Evolutionary conservation across 1,284 basidiomycete species (phyloP).

Genomic region (Microbotryum intermedium): DNA sequence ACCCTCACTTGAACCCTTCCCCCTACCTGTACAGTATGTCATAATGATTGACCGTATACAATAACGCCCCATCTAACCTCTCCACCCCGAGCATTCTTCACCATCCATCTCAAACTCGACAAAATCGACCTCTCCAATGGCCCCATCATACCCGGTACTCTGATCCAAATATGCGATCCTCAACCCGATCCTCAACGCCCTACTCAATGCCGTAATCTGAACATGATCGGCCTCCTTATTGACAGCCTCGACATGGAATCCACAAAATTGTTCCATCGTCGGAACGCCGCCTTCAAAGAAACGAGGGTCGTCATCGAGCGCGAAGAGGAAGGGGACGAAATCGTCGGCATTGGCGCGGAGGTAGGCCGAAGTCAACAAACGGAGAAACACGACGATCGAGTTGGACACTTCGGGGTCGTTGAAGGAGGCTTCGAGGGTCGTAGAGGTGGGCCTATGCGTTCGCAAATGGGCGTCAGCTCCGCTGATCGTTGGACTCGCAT

Average conservation of each 20-base stretch:
- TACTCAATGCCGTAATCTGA: conserved; percentile 68
- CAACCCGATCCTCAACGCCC: conserved; percentile 59
- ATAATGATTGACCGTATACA: conserved; percentile 6
- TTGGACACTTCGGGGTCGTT: conserved; percentile 44
- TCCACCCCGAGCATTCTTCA: conserved; percentile 21
- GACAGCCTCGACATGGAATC: conserved; percentile 56
- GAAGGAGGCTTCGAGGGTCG: conserved; percentile 49
- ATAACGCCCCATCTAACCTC: conserved; percentile 18
- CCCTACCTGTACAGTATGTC: too few species aligned
- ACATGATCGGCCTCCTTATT: conserved; percentile 56
- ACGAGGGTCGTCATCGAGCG: conserved; percentile 44
- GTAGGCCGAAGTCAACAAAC: conserved; percentile 70
- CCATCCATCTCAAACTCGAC: conserved; percentile 53
- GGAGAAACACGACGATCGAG: conserved; percentile 57
- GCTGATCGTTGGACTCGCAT: too few species aligned
- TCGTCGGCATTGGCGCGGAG: conserved; percentile 57
- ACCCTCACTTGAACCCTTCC: too few species aligned
- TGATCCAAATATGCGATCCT: conserved; percentile 69
- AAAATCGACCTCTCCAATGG: conserved; percentile 51
- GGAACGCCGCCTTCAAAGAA: conserved; percentile 40
- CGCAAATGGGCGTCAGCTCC: too few species aligned
- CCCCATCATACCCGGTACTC: conserved; percentile 42
- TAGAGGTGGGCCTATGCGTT: conserved; percentile 41
- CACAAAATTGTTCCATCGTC: conserved; percentile 59
- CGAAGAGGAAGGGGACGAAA: conserved; percentile 64